Evolutionary conservation across 1,139 yeast genomes (phyloP), one percentile per base, ranked within the genome.

Genomic region (Meyerozyma guilliermondii): DNA sequence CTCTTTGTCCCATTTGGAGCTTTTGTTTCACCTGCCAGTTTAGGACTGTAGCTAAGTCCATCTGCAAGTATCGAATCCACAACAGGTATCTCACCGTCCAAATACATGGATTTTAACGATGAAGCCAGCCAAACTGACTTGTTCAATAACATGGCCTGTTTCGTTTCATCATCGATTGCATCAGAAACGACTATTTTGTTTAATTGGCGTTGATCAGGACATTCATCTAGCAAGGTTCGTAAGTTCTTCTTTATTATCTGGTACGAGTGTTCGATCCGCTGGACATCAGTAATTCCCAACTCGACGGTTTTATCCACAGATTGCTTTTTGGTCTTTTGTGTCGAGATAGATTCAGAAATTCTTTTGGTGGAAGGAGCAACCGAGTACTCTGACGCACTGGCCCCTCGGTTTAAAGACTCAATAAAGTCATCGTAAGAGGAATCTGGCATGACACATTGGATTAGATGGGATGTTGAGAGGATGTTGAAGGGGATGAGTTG

Each of bases 261-360:
- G 29, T 48, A 50, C 29, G 49, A 44, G 38, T 50, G 51, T 39
- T 50, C 53, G 34, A 42, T 39, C 35, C 45, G 46, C 41, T 49
- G 49, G 30, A 50, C 41, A n/a, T 49, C 50, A 2, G 47, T 42
- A 16, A 33, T 33, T 4, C 36, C 36, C 4, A 33, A 38, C 14
- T 31, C 40, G 23, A 20, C 29, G 14, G 27, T 5, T 29, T 33
- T 20, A 10, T 20, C 24, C 23, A 33, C 23, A 5, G 36, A 9
- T 33, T 33, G 36, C 24, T 33, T 33, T 23, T 33, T 33, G 17
- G 24, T 6, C 16, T 33, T 33, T 23, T 33, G 36, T 2, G 23
- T 17, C 13, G 36, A 33, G 5, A 11, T 13, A 10, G 36, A 24
- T 10, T 33, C 36, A 5, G 36, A 33, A 16, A 33, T 20, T 10